These are phyloP conservation scores for Xerocomus tenax DNA, from an alignment of 1,284 basidiomycete species.

Conservation along the genomic window DNA sequence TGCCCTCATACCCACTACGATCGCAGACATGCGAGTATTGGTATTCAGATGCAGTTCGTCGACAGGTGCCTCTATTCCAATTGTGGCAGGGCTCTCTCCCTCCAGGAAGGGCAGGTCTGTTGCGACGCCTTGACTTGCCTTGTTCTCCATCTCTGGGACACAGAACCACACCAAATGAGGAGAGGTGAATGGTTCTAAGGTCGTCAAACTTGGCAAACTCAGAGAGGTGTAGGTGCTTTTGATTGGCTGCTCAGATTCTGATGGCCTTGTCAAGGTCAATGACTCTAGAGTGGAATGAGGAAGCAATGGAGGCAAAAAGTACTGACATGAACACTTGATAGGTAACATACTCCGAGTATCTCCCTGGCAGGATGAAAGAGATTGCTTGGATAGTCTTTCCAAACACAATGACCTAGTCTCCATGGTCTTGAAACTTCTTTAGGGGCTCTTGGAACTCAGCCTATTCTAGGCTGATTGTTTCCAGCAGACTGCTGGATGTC, in stretches of 20 bases:
- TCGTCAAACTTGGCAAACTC: not conserved
- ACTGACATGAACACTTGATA: not conserved
- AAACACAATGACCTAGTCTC: not conserved
- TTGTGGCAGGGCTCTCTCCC: not conserved
- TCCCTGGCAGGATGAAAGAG: not conserved
- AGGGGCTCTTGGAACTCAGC: too few relatives aligned
- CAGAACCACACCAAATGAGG: not conserved
- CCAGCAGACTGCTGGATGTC: too few relatives aligned
- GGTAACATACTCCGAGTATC: not conserved
- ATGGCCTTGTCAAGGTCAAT: not conserved
- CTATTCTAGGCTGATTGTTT: too few relatives aligned
- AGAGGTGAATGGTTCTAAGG: not conserved
- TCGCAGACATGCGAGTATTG: too few relatives aligned
- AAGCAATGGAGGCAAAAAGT: not conserved
- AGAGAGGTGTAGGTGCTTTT: not conserved
- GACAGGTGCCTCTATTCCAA: not conserved
- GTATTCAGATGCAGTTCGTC: not conserved
- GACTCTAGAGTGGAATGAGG: not conserved
- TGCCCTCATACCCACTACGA: not conserved
- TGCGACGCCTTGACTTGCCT: not conserved
- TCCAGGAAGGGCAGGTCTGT: not conserved
- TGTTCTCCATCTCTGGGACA: not conserved
- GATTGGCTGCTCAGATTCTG: not conserved
- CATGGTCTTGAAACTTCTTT: conserved; percentile 5
- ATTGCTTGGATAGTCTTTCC: not conserved